A percentile compares a stretch with the other conserved stretches of the same genome.
phyloP scores from a whole-genome alignment of 768 basidiomycete species.

The Ephemerocybe angulata region DNA sequence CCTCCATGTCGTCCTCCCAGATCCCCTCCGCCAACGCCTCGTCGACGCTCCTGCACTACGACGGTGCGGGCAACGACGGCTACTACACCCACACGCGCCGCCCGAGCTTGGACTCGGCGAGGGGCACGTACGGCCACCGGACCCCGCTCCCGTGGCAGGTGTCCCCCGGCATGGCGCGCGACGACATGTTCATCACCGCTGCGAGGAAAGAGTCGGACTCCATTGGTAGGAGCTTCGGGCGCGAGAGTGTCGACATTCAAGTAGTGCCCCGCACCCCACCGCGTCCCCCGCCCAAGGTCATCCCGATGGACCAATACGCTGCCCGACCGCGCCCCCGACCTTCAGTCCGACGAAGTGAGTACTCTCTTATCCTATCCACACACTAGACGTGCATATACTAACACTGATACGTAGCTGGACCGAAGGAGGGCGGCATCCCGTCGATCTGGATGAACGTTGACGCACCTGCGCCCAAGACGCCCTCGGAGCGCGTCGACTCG shows the following conservation, averaged over 20 bases:
- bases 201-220: constrained; percentile 3
- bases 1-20: constrained; percentile 13
- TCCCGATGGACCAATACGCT: constrained; percentile 7
- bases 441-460: constrained; percentile 51
- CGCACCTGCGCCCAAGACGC: constrained; percentile 31
- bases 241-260: constrained; percentile 27
- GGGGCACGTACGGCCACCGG: constrained; percentile 14
- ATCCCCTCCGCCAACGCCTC: constrained; percentile 21
- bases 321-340: constrained; percentile 3
- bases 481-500: constrained; percentile 30
- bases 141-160: constrained; percentile 7
- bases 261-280: constrained; percentile 30
- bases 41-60: constrained; percentile 17
- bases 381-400: not conserved
- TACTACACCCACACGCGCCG: constrained; percentile 10
- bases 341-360: not conserved
- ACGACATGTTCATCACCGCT: constrained; percentile 24
- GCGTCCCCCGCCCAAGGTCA: constrained; percentile 6
- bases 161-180: constrained; percentile 11
- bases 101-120: constrained; percentile 23
- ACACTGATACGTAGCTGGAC: not conserved
- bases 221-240: constrained; percentile 5
- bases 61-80: not conserved
- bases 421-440: constrained; percentile 28
- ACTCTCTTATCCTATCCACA: no score